Percentiles rank a stretch among this genome's conserved stretches.
phyloP scores from a whole-genome alignment of 176 grass and related monocot species.

The Oryza brachyantha region DNA sequence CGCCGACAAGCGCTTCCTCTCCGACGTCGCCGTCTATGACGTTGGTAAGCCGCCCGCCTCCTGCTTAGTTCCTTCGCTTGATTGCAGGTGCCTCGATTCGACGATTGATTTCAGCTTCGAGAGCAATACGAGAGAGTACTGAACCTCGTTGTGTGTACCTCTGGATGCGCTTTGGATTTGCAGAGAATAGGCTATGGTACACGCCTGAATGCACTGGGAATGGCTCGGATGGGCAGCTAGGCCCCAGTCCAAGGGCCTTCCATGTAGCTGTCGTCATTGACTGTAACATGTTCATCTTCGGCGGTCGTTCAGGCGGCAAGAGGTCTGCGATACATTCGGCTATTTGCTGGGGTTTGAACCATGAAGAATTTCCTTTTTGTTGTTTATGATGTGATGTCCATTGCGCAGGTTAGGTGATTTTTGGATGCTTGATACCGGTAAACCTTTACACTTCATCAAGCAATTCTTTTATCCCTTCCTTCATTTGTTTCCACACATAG shows the following conservation, averaged over 20 bases:
- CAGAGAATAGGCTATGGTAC: slow-evolving; percentile 92
- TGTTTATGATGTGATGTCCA: slow-evolving; percentile 19
- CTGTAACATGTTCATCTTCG: slow-evolving; percentile 80
- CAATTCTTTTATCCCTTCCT: neutral
- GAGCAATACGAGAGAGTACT: neutral
- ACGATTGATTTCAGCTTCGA: neutral
- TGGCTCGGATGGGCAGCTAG: slow-evolving; percentile 57
- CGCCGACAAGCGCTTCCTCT: slow-evolving; percentile 77
- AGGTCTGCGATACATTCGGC: slow-evolving; percentile 37
- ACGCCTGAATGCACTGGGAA: slow-evolving; percentile 77
- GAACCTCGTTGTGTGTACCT: neutral
- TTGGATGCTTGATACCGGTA: slow-evolving; percentile 98
- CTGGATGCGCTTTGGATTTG: neutral
- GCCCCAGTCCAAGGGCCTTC: slow-evolving; percentile 79
- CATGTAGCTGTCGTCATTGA: slow-evolving; percentile 75
- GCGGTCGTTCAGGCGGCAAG: slow-evolving; percentile 75
- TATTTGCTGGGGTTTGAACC: neutral
- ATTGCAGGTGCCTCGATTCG: neutral
- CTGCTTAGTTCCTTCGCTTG: neutral
- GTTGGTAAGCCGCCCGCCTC: slow-evolving; percentile 42
- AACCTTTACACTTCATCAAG: neutral
- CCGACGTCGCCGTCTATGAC: slow-evolving; percentile 79
- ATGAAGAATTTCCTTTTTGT: neutral
- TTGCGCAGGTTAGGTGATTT: slow-evolving; percentile 78
- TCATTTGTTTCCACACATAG: neutral